phyloP scores from a whole-genome alignment of 495 filamentous ascomycete species.

The Polyplosphaeria fusca region DNA sequence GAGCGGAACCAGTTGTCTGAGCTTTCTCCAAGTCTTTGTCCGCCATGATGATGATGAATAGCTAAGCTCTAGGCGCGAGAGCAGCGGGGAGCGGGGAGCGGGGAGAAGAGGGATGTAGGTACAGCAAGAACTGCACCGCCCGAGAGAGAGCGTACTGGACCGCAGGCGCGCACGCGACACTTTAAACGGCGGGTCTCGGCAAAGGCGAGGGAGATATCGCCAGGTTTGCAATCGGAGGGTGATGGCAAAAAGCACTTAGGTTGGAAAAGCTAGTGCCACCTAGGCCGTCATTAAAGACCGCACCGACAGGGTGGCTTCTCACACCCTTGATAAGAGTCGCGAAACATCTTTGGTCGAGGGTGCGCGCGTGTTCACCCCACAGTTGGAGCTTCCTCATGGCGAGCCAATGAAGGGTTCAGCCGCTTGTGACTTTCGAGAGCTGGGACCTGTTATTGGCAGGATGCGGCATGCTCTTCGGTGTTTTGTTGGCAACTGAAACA shows the following conservation, averaged over 20 bases:
- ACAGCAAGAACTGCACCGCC: too few relatives aligned
- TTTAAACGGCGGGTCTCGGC: not conserved
- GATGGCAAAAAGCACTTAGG: not conserved
- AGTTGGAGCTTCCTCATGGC: not conserved
- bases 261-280: not conserved
- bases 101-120: not conserved
- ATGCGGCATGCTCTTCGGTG: too few relatives aligned
- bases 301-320: not conserved
- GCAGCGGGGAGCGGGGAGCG: not conserved
- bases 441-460: not conserved
- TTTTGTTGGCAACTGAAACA: too few relatives aligned
- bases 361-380: not conserved
- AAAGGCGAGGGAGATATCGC: not conserved
- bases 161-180: not conserved
- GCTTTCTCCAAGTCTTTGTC: slow-evolving; percentile 30
- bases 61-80: too few relatives aligned
- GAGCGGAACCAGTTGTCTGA: not conserved
- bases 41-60: slow-evolving; percentile 14
- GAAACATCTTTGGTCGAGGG: not conserved
- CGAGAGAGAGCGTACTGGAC: too few relatives aligned
- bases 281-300: slow-evolving; percentile 4
- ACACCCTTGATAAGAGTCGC: slow-evolving; percentile 6
- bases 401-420: too few relatives aligned
- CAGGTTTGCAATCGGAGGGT: not conserved
- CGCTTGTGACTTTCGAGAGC: not conserved